Conservation (phyloP, 345 rosid genomes). For the Eucalyptus coolabah region DNA sequence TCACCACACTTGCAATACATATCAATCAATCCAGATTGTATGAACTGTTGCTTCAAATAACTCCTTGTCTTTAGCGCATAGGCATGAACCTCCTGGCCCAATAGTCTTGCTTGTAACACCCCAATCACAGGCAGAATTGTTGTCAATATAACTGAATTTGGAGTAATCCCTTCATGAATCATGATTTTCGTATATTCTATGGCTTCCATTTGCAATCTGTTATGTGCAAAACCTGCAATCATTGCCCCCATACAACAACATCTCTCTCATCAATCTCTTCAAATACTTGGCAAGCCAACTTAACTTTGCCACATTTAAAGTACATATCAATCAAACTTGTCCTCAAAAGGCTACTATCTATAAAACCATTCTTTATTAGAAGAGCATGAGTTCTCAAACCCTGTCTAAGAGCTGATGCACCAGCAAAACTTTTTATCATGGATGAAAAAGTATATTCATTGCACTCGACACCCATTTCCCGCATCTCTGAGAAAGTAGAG, state of each 20-base stretch:
- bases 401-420: slow-evolving; percentile 60
- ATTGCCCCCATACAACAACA: slow-evolving; percentile 69
- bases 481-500: slow-evolving; percentile 51
- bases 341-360: slow-evolving; percentile 37
- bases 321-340: slow-evolving; percentile 75
- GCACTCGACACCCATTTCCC: slow-evolving; percentile 56
- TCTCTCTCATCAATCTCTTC: slow-evolving; percentile 62
- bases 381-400: slow-evolving; percentile 70
- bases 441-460: slow-evolving; percentile 61
- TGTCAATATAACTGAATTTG: slow-evolving; percentile 63
- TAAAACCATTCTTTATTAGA: slow-evolving; percentile 55
- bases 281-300: slow-evolving; percentile 43
- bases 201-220: slow-evolving; percentile 55
- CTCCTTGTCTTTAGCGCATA: slow-evolving; percentile 40
- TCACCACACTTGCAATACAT: slow-evolving; percentile 86
- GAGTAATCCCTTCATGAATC: slow-evolving; percentile 50
- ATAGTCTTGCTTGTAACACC: slow-evolving; percentile 30
- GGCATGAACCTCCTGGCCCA: slow-evolving; percentile 74
- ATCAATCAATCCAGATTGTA: slow-evolving; percentile 73
- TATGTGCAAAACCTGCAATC: slow-evolving; percentile 77
- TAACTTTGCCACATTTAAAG: slow-evolving; percentile 67
- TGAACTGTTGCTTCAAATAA: slow-evolving; percentile 26
- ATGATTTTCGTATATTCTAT: slow-evolving; percentile 49
- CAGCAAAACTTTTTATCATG: slow-evolving; percentile 74
- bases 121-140: slow-evolving; percentile 63